Conservation (phyloP, 2,329 filamentous ascomycete species). For the Bipolaris sorokiniana region DNA sequence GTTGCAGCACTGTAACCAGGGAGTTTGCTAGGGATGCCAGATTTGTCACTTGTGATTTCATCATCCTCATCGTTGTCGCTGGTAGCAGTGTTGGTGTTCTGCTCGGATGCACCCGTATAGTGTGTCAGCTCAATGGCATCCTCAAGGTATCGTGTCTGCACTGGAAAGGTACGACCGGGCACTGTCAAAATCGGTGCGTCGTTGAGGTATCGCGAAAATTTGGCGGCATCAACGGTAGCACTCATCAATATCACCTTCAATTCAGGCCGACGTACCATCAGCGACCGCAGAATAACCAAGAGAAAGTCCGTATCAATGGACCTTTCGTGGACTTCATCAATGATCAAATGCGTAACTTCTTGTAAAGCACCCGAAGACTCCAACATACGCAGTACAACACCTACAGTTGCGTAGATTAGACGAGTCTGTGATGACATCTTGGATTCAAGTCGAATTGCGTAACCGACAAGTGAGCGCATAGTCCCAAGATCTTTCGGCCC, state of each 20-base stretch:
- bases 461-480: constrained; percentile 82
- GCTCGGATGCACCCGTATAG: constrained; percentile 57
- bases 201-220: constrained; percentile 87
- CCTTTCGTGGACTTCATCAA: constrained; percentile 95
- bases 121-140: constrained; percentile 89
- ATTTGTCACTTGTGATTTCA: constrained; percentile 55
- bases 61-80: constrained; percentile 57
- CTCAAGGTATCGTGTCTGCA: constrained; percentile 85
- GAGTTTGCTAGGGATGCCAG: constrained; percentile 69
- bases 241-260: constrained; percentile 97
- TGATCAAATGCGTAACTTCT: constrained; percentile 89
- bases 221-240: constrained; percentile 90
- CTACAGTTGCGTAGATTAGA: constrained; percentile 83
- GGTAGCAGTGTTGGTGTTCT: constrained; percentile 59
- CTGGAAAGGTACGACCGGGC: constrained; percentile 91
- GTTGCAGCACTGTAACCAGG: constrained; percentile 78
- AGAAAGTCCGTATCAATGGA: constrained; percentile 96
- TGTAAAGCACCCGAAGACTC: constrained; percentile 84
- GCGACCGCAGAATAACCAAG: constrained; percentile 84
- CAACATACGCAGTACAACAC: constrained; percentile 98
- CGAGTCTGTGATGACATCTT: constrained; percentile 82
- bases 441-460: constrained; percentile 90
- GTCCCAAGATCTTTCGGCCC: constrained; percentile 82
- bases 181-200: constrained; percentile 87
- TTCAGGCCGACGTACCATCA: constrained; percentile 77